A percentile compares a stretch with the other conserved stretches of the same genome.
phyloP scores from a whole-genome alignment of 257 asterid species.

The Solanum arcanum region DNA sequence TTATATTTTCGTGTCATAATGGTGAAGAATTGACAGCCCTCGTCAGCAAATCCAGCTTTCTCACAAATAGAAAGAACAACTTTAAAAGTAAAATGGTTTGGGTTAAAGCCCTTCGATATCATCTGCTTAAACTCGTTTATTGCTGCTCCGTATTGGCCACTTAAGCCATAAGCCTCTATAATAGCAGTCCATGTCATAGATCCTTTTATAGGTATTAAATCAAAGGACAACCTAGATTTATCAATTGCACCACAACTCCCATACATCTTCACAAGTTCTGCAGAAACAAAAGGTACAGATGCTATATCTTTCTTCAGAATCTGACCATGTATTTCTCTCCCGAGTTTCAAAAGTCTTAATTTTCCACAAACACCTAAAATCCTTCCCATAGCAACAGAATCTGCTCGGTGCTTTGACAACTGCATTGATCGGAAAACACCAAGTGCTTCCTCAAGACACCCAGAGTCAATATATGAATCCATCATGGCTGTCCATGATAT shows the following conservation, averaged over 20 bases:
- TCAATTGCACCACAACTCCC: conserved; percentile 41
- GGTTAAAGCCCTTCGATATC: conserved; percentile 54
- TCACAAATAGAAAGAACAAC: conserved; percentile 47
- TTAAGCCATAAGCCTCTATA: conserved; percentile 56
- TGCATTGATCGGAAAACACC: conserved; percentile 65
- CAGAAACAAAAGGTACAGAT: conserved; percentile 50
- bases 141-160: conserved; percentile 38
- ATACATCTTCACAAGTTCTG: conserved; percentile 70
- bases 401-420: conserved; percentile 71
- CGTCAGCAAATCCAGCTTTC: conserved; percentile 65
- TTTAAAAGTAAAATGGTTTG: conserved; percentile 62
- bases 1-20: conserved; percentile 46
- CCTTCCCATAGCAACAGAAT: conserved; percentile 68
- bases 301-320: conserved; percentile 45
- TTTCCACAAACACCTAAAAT: conserved; percentile 42
- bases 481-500: conserved; percentile 93
- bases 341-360: conserved; percentile 35
- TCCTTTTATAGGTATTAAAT: conserved; percentile 49
- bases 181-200: conserved; percentile 81
- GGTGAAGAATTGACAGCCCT: conserved; percentile 41
- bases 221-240: conserved; percentile 52
- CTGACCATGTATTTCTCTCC: conserved; percentile 74
- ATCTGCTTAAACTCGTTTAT: conserved; percentile 44
- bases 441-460: conserved; percentile 38
- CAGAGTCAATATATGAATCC: conserved; percentile 51